phyloP scores from a whole-genome alignment of 2,329 filamentous ascomycete genomes.

The Aspergillus brasiliensis region DNA sequence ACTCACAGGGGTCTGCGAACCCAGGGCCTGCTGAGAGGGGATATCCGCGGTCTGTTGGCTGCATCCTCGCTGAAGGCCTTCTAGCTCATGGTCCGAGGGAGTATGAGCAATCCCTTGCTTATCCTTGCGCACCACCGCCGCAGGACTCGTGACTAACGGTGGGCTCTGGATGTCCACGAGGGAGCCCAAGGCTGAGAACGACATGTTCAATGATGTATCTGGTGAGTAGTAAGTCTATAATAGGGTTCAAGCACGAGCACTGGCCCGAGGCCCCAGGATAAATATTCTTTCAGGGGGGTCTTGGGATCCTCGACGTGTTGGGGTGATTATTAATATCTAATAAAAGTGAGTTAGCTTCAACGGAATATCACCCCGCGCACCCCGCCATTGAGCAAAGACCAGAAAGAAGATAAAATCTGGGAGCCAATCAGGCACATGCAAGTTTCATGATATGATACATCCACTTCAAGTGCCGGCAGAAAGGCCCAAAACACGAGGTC shows the following conservation, averaged over 20 bases:
- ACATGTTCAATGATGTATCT: conserved; percentile 30
- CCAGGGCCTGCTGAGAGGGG: not conserved
- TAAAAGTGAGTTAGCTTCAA: not conserved
- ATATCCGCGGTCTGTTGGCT: not conserved
- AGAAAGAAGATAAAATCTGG: not conserved
- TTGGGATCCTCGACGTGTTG: not conserved
- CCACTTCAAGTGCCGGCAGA: not conserved
- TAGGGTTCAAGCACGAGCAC: not conserved
- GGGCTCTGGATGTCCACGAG: conserved; percentile 47
- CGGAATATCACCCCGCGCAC: not conserved
- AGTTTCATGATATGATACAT: not conserved
- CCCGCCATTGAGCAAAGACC: not conserved
- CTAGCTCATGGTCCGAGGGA: conserved; percentile 26
- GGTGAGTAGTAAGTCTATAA: not conserved
- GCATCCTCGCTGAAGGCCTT: conserved; percentile 18
- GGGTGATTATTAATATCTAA: not conserved
- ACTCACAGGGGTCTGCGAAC: conserved; percentile 17
- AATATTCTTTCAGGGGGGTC: not conserved
- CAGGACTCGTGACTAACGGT: conserved; percentile 38
- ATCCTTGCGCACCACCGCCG: conserved; percentile 35
- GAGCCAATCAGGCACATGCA: not conserved
- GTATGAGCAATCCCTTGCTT: conserved; percentile 24
- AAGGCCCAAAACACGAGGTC: not conserved
- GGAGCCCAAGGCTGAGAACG: conserved; percentile 39
- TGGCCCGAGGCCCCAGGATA: not conserved